These are phyloP conservation scores for Phytopythium vexans DNA, from an alignment of 352 stramenopile genomes.

Conservation along the genomic window DNA sequence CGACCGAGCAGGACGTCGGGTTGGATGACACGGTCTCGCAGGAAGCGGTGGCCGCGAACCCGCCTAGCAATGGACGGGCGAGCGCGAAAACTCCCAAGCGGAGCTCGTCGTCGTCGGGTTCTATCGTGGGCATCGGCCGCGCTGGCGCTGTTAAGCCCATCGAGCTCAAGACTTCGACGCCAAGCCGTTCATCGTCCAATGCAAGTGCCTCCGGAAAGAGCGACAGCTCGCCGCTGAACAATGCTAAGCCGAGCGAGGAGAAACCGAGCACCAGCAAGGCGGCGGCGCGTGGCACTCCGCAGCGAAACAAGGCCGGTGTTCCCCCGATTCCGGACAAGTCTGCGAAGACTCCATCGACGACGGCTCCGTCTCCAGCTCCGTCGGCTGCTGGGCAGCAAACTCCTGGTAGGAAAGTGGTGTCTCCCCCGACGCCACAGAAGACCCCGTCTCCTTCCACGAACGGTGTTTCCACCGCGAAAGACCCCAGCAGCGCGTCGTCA, in stretches of 20 bases:
- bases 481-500: slow-evolving; percentile 23
- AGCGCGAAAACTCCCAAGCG: slow-evolving; percentile 70
- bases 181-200: slow-evolving; percentile 42
- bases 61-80: slow-evolving; percentile 9
- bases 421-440: slow-evolving; percentile 30
- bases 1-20: slow-evolving; percentile 68
- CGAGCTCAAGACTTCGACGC: slow-evolving; percentile 74
- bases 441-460: slow-evolving; percentile 24
- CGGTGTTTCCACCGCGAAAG: slow-evolving; percentile 10
- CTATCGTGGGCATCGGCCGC: slow-evolving; percentile 73
- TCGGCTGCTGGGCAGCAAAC: slow-evolving; percentile 23
- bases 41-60: slow-evolving; percentile 4
- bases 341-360: slow-evolving; percentile 20
- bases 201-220: slow-evolving; percentile 43
- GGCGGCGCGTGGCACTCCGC: slow-evolving; percentile 39
- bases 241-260: slow-evolving; percentile 32
- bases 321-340: slow-evolving; percentile 25
- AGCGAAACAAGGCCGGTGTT: slow-evolving; percentile 40
- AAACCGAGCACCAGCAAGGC: slow-evolving; percentile 32
- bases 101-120: slow-evolving; percentile 35
- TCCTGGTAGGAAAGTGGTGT: slow-evolving; percentile 24
- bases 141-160: slow-evolving; percentile 72
- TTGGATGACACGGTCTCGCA: slow-evolving; percentile 42
- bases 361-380: slow-evolving; percentile 29
- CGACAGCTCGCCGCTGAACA: slow-evolving; percentile 33